Conservation (phyloP, 345 rosid species). For the Crucihimalaya himalaica region DNA sequence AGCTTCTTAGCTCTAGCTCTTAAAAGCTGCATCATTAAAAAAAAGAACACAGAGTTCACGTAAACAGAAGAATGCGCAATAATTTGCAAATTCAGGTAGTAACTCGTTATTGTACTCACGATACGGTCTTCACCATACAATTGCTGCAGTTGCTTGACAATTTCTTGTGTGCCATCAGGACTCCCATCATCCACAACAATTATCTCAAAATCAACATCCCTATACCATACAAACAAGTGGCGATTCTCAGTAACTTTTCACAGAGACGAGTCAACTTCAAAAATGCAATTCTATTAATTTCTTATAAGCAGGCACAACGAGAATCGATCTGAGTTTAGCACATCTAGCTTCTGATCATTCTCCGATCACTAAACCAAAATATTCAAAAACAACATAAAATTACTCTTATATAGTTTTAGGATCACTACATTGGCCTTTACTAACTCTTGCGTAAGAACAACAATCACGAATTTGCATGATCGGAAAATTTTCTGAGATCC, state of each 20-base stretch:
- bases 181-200: slow-evolving; percentile 97
- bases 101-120: slow-evolving; percentile 48
- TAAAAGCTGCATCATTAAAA: slow-evolving; percentile 59
- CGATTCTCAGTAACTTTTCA: not conserved
- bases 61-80: not conserved
- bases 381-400: not conserved
- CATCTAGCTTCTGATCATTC: slow-evolving; percentile 10
- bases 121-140: slow-evolving; percentile 79
- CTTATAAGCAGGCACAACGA: not conserved
- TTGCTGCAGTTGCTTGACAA: slow-evolving; percentile 77
- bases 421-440: not conserved
- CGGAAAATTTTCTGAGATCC: slow-evolving; percentile 13
- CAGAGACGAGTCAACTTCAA: slow-evolving; percentile 3
- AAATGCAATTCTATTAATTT: not conserved
- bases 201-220: slow-evolving; percentile 84
- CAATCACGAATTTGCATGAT: slow-evolving; percentile 13
- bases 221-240: slow-evolving; percentile 28
- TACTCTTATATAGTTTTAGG: not conserved
- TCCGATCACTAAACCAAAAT: slow-evolving; percentile 1
- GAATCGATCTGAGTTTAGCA: not conserved
- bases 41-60: slow-evolving; percentile 25
- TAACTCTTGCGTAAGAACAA: slow-evolving; percentile 20
- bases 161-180: slow-evolving; percentile 93
- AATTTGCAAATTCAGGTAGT: not conserved
- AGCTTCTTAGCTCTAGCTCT: slow-evolving; percentile 91